Evolutionary conservation across 2,329 filamentous ascomycete genomes (phyloP), one percentile per base, ranked within the genome.

Genomic region (Verticillium klebahnii): DNA sequence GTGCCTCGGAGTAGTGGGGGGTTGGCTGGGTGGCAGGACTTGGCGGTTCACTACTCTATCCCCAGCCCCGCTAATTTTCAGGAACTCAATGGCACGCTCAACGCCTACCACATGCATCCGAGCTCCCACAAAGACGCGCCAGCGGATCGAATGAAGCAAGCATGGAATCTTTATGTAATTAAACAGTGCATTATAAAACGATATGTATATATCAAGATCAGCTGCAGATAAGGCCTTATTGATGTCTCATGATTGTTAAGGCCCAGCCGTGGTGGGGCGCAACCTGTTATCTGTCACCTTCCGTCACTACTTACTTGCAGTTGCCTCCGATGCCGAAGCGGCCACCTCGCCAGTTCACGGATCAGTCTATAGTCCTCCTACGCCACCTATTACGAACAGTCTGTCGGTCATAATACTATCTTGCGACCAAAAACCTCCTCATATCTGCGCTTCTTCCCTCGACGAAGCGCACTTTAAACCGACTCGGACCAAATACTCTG

Each of bases 1-100:
- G 9, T 36, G 34, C 34, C 7, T 36, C 9, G 9, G 34, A 36
- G 34, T 36, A 14, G 34, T 36, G 34, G 34, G 34, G 39, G 17
- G 39, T 45, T 23, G 39, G 39, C 39, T n/a, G 17, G 39, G 39
- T 39, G n/a, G 34, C 34, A 36, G 29, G 29, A 29, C 29, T 29
- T 29, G 29, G 14, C 34, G 34, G 34, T 9, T 36, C 14, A 9
- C 34, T 14, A 14, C 34, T 36, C 34, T 5, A 1, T 29, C 29
- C 34, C 54, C 54, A 56, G 54, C 54, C 54, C n/a, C 54, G n/a
- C 54, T n/a, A 9, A 56, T 56, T 56, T 55, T 56, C 54, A 12
- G n/a, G 11, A 11, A 54, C 50, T 60, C 34, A 55, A 34, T 56
- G 58, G 57, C 54, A 60, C 54, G 15, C 61, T n/a, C 14, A 45